A percentile compares a stretch with the other conserved stretches of the same genome.
Conservation (phyloP, 306 rosid genomes). For the Astragalus membranaceus region DNA sequence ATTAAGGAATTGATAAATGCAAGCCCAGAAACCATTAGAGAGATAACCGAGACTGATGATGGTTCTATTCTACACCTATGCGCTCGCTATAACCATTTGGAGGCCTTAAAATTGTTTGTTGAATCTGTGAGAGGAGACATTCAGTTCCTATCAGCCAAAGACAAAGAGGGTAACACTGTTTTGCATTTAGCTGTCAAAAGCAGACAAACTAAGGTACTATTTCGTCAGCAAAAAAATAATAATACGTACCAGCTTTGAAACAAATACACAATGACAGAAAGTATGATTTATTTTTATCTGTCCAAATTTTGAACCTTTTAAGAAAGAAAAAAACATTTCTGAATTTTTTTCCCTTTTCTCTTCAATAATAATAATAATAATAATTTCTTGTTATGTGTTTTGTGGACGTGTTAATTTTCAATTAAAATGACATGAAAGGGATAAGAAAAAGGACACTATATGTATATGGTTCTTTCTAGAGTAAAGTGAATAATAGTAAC, state of each 20-base stretch:
- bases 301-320: too few relatives aligned
- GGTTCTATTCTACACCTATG: constrained; percentile 25
- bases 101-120: constrained; percentile 16
- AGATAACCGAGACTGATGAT: background rate
- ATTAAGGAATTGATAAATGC: constrained; percentile 8
- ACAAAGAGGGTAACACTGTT: constrained; percentile 13
- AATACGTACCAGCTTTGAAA: background rate
- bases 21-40: background rate
- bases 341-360: too few relatives aligned
- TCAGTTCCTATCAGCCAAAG: background rate
- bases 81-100: constrained; percentile 8
- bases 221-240: background rate
- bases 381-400: too few relatives aligned
- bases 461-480: too few relatives aligned
- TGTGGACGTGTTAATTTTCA: too few relatives aligned
- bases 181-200: constrained; percentile 16
- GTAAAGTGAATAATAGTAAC: background rate
- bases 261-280: too few relatives aligned
- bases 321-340: too few relatives aligned
- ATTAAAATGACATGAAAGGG: too few relatives aligned
- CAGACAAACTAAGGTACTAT: constrained; percentile 19
- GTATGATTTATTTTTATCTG: too few relatives aligned
- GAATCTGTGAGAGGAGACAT: constrained; percentile 9
- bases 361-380: too few relatives aligned
- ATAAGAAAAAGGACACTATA: too few relatives aligned